Evolutionary conservation across 768 basidiomycete genomes (phyloP), one percentile per base, ranked within the genome.

Genomic region (Basidioascus undulatus): DNA sequence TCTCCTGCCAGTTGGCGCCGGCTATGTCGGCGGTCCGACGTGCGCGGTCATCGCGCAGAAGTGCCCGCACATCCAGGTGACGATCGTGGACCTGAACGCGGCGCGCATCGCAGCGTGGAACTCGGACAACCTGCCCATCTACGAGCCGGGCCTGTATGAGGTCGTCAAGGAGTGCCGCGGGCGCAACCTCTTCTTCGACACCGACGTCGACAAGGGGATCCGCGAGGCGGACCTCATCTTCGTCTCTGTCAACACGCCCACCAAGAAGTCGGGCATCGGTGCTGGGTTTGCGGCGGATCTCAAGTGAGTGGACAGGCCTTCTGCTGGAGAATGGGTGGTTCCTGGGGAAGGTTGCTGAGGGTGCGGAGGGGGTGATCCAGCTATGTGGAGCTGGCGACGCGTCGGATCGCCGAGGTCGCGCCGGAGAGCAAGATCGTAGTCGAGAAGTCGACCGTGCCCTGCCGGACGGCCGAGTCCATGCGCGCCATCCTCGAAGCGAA

Each of bases 401-500:
- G 92, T 51, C 79, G 78, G 51, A 96, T 98, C 49, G 92, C 92
- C 32, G 71, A 70, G 33, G 77, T 94, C 43, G 82, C 92, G 35
- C 76, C 65, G 19, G 73, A 78, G 1, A 77, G 72, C 57, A 98
- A 98, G 67, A 96, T 98, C 52, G 92, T 98, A 40, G 87, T 98
- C 45, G 92, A 98, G 57, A 98, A 98, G 61, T 96, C 89, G 13
- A 98, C 92, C 5, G 92, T 98, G 8, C 92, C 92, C 30, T 94
- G 86, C 64, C 76, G 92, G 48, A 98, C 92, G 6, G 92, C 92
- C 45, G 82, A 92, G 61, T 89, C 87, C 16, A 98, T 98, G 92
- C 82, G 89, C 53, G 92, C 82, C 40, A 94, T 98, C 60, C 74
- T 98, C 41, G 87, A 96, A 61, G 86, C 89, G 50, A 98, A 98